Percentiles rank a stretch among this genome's conserved stretches.
These are phyloP conservation scores for Coemansia guatemalensis DNA, from an alignment of 192 early-diverging fungal genomes.

Conservation along the genomic window DNA sequence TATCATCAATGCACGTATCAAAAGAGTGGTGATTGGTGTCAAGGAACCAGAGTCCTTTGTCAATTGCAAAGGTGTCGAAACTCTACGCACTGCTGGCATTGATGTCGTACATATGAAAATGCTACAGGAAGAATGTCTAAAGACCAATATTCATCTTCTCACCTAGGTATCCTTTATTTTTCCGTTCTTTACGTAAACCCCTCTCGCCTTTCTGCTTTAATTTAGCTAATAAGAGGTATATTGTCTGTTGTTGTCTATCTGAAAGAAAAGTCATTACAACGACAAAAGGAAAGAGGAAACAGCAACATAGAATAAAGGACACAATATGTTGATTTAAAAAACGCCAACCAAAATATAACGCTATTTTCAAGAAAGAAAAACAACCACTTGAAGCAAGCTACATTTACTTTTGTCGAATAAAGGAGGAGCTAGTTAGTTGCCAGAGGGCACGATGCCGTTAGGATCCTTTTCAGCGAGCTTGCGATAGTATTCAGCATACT, in stretches of 20 bases:
- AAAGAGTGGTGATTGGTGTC: slow-evolving; percentile 81
- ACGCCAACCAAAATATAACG: not conserved
- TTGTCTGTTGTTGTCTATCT: too few relatives aligned
- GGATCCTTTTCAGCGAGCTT: slow-evolving; percentile 52
- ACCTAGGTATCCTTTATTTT: not conserved
- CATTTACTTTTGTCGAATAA: not conserved
- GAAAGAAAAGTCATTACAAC: not conserved
- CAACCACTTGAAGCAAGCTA: not conserved
- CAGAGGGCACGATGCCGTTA: slow-evolving; percentile 47
- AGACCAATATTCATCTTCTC: slow-evolving; percentile 66
- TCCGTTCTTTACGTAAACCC: too few relatives aligned
- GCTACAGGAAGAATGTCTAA: slow-evolving; percentile 71
- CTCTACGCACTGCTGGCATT: slow-evolving; percentile 70
- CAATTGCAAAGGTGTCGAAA: slow-evolving; percentile 69
- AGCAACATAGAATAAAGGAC: not conserved
- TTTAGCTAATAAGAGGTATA: not conserved
- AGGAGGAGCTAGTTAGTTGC: slow-evolving; percentile 18
- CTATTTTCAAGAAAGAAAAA: slow-evolving; percentile 1
- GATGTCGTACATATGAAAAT: slow-evolving; percentile 70
- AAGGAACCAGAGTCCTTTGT: slow-evolving; percentile 88
- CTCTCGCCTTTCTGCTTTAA: too few relatives aligned
- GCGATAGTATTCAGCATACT: slow-evolving; percentile 53
- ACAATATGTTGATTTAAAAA: not conserved
- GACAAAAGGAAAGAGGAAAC: not conserved
- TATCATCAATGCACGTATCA: slow-evolving; percentile 69